Evolutionary conservation across 768 basidiomycete species (phyloP).

Genomic region (Lyophyllum atratum): DNA sequence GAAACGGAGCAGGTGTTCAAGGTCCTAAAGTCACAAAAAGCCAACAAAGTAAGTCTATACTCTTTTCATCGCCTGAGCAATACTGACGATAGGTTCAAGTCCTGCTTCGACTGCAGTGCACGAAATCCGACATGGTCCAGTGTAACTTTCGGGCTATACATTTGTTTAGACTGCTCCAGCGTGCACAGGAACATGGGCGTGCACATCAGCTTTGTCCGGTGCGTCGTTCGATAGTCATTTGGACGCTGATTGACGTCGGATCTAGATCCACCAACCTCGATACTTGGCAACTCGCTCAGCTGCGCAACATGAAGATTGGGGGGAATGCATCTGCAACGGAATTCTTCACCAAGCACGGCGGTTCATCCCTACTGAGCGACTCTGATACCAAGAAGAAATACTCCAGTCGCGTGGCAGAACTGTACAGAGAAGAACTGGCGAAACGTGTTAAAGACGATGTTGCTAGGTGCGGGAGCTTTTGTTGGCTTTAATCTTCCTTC

Average conservation of each 20-base stretch:
- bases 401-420: constrained; percentile 74
- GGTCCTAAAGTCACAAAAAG: constrained; percentile 80
- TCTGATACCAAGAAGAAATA: constrained; percentile 90
- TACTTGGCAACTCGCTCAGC: constrained; percentile 86
- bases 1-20: constrained; percentile 89
- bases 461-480: constrained; percentile 48
- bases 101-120: constrained; percentile 93
- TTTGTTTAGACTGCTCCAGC: constrained; percentile 96
- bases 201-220: constrained; percentile 97
- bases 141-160: constrained; percentile 95
- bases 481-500: background rate
- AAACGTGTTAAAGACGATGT: constrained; percentile 78
- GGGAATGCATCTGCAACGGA: constrained; percentile 87
- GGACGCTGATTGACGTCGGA: constrained; percentile 9
- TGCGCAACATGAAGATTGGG: constrained; percentile 95
- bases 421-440: constrained; percentile 92
- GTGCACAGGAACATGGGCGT: constrained; percentile 97
- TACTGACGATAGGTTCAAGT: constrained; percentile 21
- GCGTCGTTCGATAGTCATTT: constrained; percentile 25
- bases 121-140: constrained; percentile 98
- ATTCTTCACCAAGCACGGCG: constrained; percentile 90
- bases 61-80: background rate
- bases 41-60: constrained; percentile 66
- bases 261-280: constrained; percentile 96
- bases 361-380: constrained; percentile 65